phyloP scores from a whole-genome alignment of 2,329 filamentous ascomycete genomes.

The Aureobasidium sp. region DNA sequence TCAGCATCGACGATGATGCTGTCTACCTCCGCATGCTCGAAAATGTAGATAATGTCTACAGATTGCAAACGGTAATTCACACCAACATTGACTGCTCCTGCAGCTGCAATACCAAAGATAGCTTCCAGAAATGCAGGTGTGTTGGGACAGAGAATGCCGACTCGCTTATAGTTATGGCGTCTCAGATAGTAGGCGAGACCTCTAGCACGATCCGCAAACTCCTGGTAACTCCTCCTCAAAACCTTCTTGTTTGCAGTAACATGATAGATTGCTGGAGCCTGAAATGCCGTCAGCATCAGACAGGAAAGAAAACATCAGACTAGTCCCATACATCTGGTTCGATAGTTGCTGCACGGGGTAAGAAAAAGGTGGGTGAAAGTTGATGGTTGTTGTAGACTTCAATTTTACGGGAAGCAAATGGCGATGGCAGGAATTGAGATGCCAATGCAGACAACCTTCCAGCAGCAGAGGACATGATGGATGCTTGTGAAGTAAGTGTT shows the following conservation, averaged over 20 bases:
- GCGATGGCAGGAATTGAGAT: conserved; percentile 33
- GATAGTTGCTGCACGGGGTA: conserved; percentile 77
- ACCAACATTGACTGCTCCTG: conserved; percentile 68
- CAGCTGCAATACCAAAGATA: conserved; percentile 79
- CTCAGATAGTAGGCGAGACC: conserved; percentile 83
- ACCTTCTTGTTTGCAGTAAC: conserved; percentile 68
- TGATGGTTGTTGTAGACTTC: conserved; percentile 57
- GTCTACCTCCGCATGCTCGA: conserved; percentile 80
- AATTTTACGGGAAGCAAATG: conserved; percentile 23
- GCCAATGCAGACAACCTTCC: conserved; percentile 54
- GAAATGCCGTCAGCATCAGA: not conserved
- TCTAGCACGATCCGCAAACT: conserved; percentile 77
- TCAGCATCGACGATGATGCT: conserved; percentile 81
- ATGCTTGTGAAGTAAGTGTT: not conserved
- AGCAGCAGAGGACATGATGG: conserved; percentile 55
- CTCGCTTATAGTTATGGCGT: conserved; percentile 64
- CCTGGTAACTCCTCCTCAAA: conserved; percentile 68
- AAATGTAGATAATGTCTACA: conserved; percentile 86
- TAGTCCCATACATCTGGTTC: conserved; percentile 59
- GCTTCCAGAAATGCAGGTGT: conserved; percentile 90
- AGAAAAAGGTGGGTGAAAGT: conserved; percentile 79
- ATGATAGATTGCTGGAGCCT: conserved; percentile 78
- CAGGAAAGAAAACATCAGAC: conserved; percentile 18
- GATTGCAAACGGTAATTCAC: conserved; percentile 70
- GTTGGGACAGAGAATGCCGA: conserved; percentile 84